Conservation (phyloP, 768 basidiomycete species). For the Calvatia gigantea region DNA sequence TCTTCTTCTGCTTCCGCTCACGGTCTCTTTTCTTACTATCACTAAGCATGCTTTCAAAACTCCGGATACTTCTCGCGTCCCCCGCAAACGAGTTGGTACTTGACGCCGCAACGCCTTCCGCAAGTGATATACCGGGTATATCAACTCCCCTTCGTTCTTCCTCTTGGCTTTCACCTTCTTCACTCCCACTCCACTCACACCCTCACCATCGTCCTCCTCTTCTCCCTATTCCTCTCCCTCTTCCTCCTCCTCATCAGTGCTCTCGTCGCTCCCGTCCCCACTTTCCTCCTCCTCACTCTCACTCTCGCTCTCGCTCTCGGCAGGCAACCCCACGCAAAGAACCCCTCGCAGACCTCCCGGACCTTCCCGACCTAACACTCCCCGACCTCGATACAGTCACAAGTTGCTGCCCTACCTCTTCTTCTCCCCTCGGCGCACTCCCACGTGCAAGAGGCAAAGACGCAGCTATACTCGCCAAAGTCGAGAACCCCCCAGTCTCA, state of each 20-base stretch:
- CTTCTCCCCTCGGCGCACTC: conserved; percentile 22
- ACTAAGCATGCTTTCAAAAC: conserved; percentile 86
- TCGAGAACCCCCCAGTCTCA: conserved; percentile 73
- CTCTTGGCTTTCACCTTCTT: conserved; percentile 25
- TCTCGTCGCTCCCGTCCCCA: conserved; percentile 33
- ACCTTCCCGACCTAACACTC: conserved; percentile 33
- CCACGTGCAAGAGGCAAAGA: conserved; percentile 53
- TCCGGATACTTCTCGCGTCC: conserved; percentile 76
- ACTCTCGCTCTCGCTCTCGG: conserved; percentile 30
- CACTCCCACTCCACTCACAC: conserved; percentile 30
- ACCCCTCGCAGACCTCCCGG: conserved; percentile 17
- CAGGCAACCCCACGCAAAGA: conserved; percentile 16
- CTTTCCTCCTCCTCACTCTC: conserved; percentile 37
- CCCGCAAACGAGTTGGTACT: conserved; percentile 27
- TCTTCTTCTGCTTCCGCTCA: conserved; percentile 16
- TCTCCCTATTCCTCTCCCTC: conserved; percentile 33
- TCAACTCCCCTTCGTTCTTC: conserved; percentile 27
- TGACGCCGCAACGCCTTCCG: neutral
- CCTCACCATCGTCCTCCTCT: conserved; percentile 35
- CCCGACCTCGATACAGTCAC: conserved; percentile 41
- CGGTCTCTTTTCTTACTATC: conserved; percentile 31
- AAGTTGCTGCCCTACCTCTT: conserved; percentile 45
- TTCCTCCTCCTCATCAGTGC: conserved; percentile 38
- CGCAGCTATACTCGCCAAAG: conserved; percentile 64
- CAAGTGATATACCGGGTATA: neutral